A percentile compares a stretch with the other conserved stretches of the same genome.
phyloP scores from a whole-genome alignment of 192 early-diverging fungal species.

The Rhizophagus clarus region DNA sequence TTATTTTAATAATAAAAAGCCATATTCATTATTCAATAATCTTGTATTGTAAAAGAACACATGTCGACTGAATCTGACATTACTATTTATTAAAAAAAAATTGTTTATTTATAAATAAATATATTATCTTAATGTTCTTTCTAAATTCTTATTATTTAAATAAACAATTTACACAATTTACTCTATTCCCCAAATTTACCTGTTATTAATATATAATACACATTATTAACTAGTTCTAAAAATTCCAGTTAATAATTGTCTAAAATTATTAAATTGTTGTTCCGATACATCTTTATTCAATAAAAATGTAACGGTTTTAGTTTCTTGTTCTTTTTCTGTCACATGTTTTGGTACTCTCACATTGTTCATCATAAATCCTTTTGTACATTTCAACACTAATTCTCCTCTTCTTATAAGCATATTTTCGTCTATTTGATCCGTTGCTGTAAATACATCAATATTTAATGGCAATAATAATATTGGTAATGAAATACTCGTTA shows the following conservation, averaged over 20 bases:
- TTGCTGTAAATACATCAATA: slow-evolving; percentile 37
- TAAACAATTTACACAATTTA: no score
- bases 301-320: slow-evolving; percentile 54
- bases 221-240: slow-evolving; percentile 45
- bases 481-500: slow-evolving; percentile 64
- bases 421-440: slow-evolving; percentile 37
- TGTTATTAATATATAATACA: no score
- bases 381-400: slow-evolving; percentile 51
- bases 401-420: slow-evolving; percentile 52
- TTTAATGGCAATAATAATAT: slow-evolving; percentile 60
- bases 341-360: slow-evolving; percentile 51
- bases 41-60: no score
- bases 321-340: slow-evolving; percentile 48
- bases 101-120: no score
- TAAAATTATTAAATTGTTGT: slow-evolving; percentile 50
- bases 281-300: slow-evolving; percentile 47
- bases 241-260: slow-evolving; percentile 45
- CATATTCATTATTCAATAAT: no score
- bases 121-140: no score
- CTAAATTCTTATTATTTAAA: no score
- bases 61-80: no score
- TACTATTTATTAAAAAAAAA: no score
- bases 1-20: no score
- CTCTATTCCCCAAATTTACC: no score
- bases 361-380: slow-evolving; percentile 59